A percentile compares a stretch with the other conserved stretches of the same genome.
These are phyloP conservation scores for Backusella parvicylindrica DNA, from an alignment of 192 early-diverging fungal genomes.

Conservation along the genomic window DNA sequence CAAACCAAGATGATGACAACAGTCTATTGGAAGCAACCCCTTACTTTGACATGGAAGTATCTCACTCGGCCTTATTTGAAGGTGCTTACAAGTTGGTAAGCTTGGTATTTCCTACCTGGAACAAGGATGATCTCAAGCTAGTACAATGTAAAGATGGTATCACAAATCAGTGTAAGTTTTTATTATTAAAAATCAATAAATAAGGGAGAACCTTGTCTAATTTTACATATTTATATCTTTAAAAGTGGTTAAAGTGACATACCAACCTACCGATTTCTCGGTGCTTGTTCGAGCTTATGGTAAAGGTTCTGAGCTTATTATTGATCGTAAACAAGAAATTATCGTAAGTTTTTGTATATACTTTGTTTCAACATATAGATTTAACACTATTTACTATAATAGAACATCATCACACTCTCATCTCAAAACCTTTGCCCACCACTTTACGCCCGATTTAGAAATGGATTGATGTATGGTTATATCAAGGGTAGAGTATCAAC, in stretches of 20 bases:
- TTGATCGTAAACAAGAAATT: constrained; percentile 86
- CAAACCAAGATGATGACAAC: background rate
- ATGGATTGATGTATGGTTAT: constrained; percentile 92
- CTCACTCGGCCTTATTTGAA: constrained; percentile 56
- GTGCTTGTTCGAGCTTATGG: constrained; percentile 90
- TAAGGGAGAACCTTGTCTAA: background rate
- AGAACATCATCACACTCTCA: constrained; percentile 82
- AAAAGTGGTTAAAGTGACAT: constrained; percentile 66
- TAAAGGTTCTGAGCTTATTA: constrained; percentile 80
- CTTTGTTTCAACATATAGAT: too few species aligned
- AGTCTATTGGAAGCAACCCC: constrained; percentile 26
- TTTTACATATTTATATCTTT: background rate
- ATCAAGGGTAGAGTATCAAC: constrained; percentile 69
- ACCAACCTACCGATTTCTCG: constrained; percentile 51
- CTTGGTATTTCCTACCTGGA: constrained; percentile 62
- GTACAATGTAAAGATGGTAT: constrained; percentile 78
- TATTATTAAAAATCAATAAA: background rate
- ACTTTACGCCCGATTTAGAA: constrained; percentile 82
- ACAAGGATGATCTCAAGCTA: constrained; percentile 50
- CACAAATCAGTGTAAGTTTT: constrained; percentile 68
- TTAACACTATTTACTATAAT: background rate
- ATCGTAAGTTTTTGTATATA: constrained; percentile 52
- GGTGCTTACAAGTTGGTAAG: constrained; percentile 53
- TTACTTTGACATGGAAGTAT: constrained; percentile 49
- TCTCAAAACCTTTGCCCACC: constrained; percentile 68